Evolutionary conservation across 1,139 yeast genomes (phyloP).

Genomic region (Casaregolazyma lundiana): DNA sequence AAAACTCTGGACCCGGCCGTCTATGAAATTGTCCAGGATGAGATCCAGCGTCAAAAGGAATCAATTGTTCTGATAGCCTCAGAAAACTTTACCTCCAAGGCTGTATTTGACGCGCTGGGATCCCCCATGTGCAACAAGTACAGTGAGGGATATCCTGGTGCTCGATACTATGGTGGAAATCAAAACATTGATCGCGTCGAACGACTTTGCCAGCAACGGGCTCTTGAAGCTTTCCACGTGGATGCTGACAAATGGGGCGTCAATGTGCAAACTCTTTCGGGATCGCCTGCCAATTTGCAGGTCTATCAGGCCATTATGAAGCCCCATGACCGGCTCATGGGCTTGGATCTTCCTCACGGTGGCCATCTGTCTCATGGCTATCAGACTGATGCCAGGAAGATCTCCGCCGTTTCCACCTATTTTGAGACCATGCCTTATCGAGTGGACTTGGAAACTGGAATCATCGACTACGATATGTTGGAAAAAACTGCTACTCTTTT

Average conservation of each 20-base stretch:
- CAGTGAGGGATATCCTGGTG: conserved; percentile 98
- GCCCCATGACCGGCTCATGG: conserved; percentile 93
- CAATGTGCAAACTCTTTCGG: conserved; percentile 89
- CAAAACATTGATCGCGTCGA: conserved; percentile 91
- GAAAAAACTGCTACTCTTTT: conserved; percentile 78
- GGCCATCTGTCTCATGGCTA: conserved; percentile 97
- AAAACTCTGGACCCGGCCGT: conserved; percentile 78
- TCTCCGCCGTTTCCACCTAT: conserved; percentile 85
- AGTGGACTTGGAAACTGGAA: conserved; percentile 75
- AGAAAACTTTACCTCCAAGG: conserved; percentile 90
- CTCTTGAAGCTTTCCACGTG: conserved; percentile 75
- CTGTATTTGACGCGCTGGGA: conserved; percentile 91
- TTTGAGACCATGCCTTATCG: conserved; percentile 97
- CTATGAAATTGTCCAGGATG: conserved; percentile 66
- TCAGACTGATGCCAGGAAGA: conserved; percentile 83
- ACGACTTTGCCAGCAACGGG: conserved; percentile 83
- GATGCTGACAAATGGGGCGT: conserved; percentile 88
- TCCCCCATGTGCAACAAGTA: conserved; percentile 97
- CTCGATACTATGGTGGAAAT: conserved; percentile 95
- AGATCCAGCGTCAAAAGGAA: conserved; percentile 78
- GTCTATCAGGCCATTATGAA: conserved; percentile 90
- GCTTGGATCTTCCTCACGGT: conserved; percentile 94
- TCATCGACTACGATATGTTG: conserved; percentile 86
- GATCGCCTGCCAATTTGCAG: conserved; percentile 94
- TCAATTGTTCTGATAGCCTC: conserved; percentile 91